Evolutionary conservation across 192 early-diverging fungal genomes (phyloP), one percentile per base, ranked within the genome.

Genomic region (Podila horticola): DNA sequence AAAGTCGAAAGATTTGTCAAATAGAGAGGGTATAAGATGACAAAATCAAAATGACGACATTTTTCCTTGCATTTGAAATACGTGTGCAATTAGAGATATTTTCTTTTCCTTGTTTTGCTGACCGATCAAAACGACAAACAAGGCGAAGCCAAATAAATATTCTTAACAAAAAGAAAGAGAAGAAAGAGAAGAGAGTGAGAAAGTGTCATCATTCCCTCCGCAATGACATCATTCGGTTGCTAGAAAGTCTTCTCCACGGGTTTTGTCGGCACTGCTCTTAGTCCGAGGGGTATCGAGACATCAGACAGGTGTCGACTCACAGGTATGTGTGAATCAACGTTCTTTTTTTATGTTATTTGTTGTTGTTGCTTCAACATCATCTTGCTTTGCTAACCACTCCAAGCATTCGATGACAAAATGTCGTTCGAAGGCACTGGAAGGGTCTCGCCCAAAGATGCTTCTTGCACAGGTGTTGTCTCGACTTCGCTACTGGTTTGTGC

Each of bases 321-420:
- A 24, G 5, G 10, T 22, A 19, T 55, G n/a, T 4, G 52, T 3
- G 24, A n/a, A 26, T 55, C 24, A n/a, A 24, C 24, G n/a, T 22
- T 24, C n/a, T 9, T 55, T 55, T 24, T 55, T n/a, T 24, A 20
- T 26, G 24, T 22, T 55, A 11, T 55, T 11, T 26, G n/a, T 55
- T 20, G 52, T 55, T 55, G 6, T 55, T 55, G n/a, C n/a, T 55
- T n/a, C 52, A 24, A 55, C 52, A 24, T 55, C 17, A 30, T 9
- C 26, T 30, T 30, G 15, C 29, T 19, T 33, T 61, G 29, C 29
- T 28, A 28, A 30, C 17, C 59, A 30, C 20, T 68, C 75, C 75
- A 79, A 22, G 64, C 75, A 64, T 79, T 79, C 6, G 68, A 59
- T 12, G 75, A 66, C 29, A 79, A 51, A 36, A 79, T 64, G 58